These are phyloP conservation scores for Tylopilus felleus DNA, from an alignment of 768 basidiomycete genomes.

Conservation along the genomic window DNA sequence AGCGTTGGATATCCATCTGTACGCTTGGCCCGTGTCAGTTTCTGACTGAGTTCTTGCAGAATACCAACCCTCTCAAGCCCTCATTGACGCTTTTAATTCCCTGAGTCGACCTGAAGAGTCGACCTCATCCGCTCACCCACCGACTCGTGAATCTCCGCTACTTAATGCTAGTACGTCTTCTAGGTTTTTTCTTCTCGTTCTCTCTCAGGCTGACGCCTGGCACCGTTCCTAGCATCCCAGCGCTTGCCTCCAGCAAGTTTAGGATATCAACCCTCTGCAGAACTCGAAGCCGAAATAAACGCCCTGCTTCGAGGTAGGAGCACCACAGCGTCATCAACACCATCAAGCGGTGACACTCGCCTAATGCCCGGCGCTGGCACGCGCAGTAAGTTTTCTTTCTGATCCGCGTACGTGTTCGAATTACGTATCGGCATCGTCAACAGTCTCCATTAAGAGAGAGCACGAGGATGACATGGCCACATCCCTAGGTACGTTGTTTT, in stretches of 20 bases:
- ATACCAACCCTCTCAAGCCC: constrained; percentile 13
- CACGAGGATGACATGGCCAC: constrained; percentile 5
- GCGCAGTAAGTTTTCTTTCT: not conserved
- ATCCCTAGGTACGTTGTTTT: constrained; percentile 3
- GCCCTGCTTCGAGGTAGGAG: not conserved
- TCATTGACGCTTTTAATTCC: constrained; percentile 12
- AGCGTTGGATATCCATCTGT: no score
- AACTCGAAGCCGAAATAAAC: constrained; percentile 5
- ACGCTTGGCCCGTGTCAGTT: not conserved
- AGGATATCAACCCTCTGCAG: constrained; percentile 8
- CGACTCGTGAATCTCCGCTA: not conserved
- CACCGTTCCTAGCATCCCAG: not conserved
- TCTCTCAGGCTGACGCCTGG: not conserved
- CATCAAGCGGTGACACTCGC: not conserved
- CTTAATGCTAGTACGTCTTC: not conserved
- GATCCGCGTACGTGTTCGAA: not conserved
- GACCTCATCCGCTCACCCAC: not conserved
- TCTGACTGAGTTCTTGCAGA: not conserved
- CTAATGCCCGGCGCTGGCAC: not conserved
- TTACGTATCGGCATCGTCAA: not conserved
- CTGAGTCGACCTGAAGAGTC: not conserved
- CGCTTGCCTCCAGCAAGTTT: not conserved
- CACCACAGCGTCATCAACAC: not conserved
- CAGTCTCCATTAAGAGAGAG: constrained; percentile 9
- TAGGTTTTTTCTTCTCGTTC: not conserved